These are phyloP conservation scores for Jaltomata sinuosa DNA, from an alignment of 257 asterid species.

Conservation along the genomic window DNA sequence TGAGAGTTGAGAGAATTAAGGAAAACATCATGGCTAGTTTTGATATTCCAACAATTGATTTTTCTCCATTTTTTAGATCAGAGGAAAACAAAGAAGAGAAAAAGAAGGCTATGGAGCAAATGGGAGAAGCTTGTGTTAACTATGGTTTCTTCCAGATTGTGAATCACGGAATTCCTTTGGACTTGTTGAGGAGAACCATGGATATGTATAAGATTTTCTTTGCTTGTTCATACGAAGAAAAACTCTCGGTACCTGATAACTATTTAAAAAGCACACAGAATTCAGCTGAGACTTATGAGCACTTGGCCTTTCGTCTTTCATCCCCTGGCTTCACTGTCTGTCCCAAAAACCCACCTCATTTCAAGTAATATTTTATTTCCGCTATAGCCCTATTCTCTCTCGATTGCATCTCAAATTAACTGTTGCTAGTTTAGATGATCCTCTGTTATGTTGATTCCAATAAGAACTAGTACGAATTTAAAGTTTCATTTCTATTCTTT, in stretches of 20 bases:
- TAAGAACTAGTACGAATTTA: not conserved
- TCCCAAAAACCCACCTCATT: slow-evolving; percentile 17
- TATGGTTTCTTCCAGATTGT: slow-evolving; percentile 34
- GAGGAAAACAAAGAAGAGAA: not conserved
- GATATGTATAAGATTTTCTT: not conserved
- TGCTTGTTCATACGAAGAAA: too few relatives aligned
- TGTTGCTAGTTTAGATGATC: not conserved
- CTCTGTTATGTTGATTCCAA: not conserved
- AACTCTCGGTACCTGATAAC: not conserved
- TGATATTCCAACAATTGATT: not conserved
- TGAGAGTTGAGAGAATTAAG: not conserved
- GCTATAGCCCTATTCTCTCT: not conserved
- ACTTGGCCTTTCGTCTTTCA: slow-evolving; percentile 31
- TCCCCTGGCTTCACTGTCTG: slow-evolving; percentile 4
- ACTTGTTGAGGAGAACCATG: not conserved
- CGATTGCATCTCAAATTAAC: not conserved
- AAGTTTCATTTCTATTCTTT: not conserved
- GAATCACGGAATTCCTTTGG: slow-evolving; percentile 33
- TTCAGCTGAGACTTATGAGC: slow-evolving; percentile 36
- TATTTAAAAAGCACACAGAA: slow-evolving; percentile 30
- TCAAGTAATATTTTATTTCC: not conserved
- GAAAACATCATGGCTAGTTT: not conserved
- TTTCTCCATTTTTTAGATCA: too few relatives aligned
- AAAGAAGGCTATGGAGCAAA: not conserved
- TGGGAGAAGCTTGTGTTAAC: too few relatives aligned